Evolutionary conservation across 345 rosid species (phyloP).

Genomic region (Ricinus communis): DNA sequence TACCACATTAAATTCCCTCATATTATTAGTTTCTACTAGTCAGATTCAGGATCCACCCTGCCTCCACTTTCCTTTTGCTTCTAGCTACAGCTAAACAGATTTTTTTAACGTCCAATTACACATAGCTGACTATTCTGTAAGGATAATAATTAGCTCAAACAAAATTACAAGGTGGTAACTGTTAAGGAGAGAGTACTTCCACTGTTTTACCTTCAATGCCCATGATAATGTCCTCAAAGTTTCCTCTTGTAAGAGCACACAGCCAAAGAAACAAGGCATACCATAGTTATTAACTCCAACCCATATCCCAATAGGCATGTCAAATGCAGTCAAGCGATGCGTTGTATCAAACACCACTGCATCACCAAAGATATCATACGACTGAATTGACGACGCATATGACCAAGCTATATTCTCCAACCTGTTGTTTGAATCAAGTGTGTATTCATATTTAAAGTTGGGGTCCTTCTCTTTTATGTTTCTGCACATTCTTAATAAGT

Average conservation of each 20-base stretch:
- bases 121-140: not conserved
- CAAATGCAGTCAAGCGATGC: constrained; percentile 85
- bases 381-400: constrained; percentile 78
- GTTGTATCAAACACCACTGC: constrained; percentile 90
- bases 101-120: no score
- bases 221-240: constrained; percentile 76
- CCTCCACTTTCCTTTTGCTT: not conserved
- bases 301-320: constrained; percentile 99
- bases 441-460: constrained; percentile 80
- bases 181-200: not conserved
- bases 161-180: not conserved
- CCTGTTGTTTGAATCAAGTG: constrained; percentile 58
- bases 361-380: constrained; percentile 89
- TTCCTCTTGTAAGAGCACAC: constrained; percentile 81
- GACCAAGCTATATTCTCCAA: constrained; percentile 94
- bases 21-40: not conserved
- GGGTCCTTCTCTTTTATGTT: constrained; percentile 91
- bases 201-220: constrained; percentile 89
- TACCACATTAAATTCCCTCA: not conserved
- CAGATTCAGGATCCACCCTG: not conserved
- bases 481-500: constrained; percentile 84
- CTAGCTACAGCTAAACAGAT: not conserved
- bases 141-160: constrained; percentile 6
- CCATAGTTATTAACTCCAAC: constrained; percentile 92
- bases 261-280: constrained; percentile 97